Percentiles rank a stretch among this genome's conserved stretches.
Evolutionary conservation across 2,329 filamentous ascomycete genomes (phyloP).

Genomic region (Ceratocystis diversiconidia): DNA sequence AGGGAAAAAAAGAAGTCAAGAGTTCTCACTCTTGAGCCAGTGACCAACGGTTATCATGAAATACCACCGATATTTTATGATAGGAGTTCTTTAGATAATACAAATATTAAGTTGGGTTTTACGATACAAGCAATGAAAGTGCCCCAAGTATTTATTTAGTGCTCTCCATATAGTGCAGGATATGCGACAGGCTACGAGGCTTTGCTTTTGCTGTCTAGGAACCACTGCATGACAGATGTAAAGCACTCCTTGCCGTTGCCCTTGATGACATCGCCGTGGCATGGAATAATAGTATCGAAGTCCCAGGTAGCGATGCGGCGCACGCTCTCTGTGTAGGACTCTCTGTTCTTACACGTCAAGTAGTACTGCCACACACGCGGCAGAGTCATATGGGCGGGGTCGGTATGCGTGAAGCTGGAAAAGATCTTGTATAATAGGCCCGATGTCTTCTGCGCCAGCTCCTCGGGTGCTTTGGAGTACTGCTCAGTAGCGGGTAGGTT

Average conservation of each 20-base stretch:
- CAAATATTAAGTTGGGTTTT: background rate
- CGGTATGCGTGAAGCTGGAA: conserved; percentile 43
- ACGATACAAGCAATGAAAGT: background rate
- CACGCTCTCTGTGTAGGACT: conserved; percentile 56
- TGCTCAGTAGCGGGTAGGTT: conserved; percentile 82
- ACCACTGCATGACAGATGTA: conserved; percentile 68
- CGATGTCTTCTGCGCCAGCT: background rate
- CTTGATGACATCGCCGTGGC: conserved; percentile 84
- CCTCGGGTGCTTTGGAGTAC: conserved; percentile 42
- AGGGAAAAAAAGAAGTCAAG: too few relatives aligned
- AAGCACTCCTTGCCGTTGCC: conserved; percentile 59
- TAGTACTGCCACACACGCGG: conserved; percentile 66
- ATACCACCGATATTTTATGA: conserved; percentile 1
- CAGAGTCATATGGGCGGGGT: conserved; percentile 35
- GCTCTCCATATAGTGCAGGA: background rate
- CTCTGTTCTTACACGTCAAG: conserved; percentile 42
- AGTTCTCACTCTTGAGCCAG: conserved; percentile 1
- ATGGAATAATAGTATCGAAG: conserved; percentile 74
- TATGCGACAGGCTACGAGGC: background rate
- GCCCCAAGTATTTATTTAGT: too few relatives aligned
- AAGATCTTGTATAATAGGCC: conserved; percentile 32
- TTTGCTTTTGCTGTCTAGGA: conserved; percentile 34
- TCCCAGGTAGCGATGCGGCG: conserved; percentile 63
- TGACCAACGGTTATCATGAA: background rate
- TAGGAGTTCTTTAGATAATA: background rate